Percentiles rank a stretch among this genome's conserved stretches.
Conservation (phyloP, 2,329 filamentous ascomycete species). For the Talaromyces funiculosus region DNA sequence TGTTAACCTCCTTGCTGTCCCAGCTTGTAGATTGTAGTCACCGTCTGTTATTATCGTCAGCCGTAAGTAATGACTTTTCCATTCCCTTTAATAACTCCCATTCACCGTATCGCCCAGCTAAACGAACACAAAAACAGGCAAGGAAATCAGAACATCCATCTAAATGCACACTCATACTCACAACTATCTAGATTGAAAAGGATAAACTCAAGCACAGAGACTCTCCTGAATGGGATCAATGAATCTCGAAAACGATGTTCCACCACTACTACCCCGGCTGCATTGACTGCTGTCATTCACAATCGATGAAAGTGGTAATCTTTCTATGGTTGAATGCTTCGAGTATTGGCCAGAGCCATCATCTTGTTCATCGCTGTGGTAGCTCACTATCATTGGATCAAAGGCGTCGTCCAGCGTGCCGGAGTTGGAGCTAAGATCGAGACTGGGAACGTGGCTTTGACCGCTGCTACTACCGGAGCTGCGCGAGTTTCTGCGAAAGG, state of each 20-base stretch:
- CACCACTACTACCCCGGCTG: constrained; percentile 22
- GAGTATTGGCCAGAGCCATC: constrained; percentile 21
- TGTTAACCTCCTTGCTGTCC: background rate
- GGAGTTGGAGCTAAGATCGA: constrained; percentile 23
- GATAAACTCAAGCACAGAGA: constrained; percentile 28
- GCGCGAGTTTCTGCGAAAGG: constrained; percentile 22
- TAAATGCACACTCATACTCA: background rate
- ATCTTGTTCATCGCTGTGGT: constrained; percentile 23
- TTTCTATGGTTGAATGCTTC: constrained; percentile 24
- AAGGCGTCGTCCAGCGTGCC: constrained; percentile 26
- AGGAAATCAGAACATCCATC: background rate
- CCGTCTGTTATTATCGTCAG: background rate
- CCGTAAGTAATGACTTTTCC: background rate
- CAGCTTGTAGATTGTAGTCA: background rate
- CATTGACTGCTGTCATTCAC: constrained; percentile 26
- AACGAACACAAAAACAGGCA: background rate
- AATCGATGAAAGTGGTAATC: constrained; percentile 21
- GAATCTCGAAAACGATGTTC: constrained; percentile 28
- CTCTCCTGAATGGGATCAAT: constrained; percentile 27
- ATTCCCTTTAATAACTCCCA: background rate
- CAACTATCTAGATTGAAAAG: background rate
- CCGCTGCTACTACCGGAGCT: constrained; percentile 18
- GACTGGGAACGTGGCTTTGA: constrained; percentile 23
- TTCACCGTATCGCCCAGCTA: background rate
- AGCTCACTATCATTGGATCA: constrained; percentile 27